Percentiles rank a stretch among this genome's conserved stretches.
These are phyloP conservation scores for Mytilinidion resinicola DNA, from an alignment of 495 filamentous ascomycete species.

Conservation along the genomic window DNA sequence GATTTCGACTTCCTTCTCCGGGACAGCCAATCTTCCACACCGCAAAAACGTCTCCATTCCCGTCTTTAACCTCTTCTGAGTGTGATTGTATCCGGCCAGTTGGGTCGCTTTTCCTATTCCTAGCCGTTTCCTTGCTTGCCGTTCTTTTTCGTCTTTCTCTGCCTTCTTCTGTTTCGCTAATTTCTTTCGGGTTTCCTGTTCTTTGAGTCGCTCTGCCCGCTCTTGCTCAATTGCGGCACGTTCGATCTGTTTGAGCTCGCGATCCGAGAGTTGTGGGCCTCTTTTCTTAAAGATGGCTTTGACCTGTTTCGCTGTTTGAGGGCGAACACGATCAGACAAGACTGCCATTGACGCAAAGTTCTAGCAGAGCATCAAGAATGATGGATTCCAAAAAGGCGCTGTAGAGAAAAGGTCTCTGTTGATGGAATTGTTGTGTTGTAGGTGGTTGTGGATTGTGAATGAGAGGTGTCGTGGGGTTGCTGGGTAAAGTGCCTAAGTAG, in stretches of 20 bases:
- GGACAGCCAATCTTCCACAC: not conserved
- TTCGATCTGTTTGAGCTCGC: slow-evolving; percentile 13
- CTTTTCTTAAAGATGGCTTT: slow-evolving; percentile 22
- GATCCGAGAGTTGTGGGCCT: slow-evolving; percentile 12
- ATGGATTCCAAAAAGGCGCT: too few relatives aligned
- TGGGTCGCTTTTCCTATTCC: slow-evolving; percentile 30
- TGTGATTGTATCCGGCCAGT: slow-evolving; percentile 26
- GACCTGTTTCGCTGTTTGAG: slow-evolving; percentile 23
- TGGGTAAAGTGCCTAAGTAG: too few relatives aligned
- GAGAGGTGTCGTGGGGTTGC: too few relatives aligned
- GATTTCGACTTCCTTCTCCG: not conserved
- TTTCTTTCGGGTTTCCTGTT: slow-evolving; percentile 17
- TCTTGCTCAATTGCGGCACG: slow-evolving; percentile 18
- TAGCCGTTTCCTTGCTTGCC: slow-evolving; percentile 12
- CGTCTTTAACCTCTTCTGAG: slow-evolving; percentile 23
- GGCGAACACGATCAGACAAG: not conserved
- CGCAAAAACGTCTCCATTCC: slow-evolving; percentile 29
- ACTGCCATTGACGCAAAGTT: too few relatives aligned
- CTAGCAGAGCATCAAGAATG: too few relatives aligned
- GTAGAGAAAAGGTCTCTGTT: too few relatives aligned
- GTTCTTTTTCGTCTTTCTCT: slow-evolving; percentile 23
- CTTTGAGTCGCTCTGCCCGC: slow-evolving; percentile 21
- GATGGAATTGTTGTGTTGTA: too few relatives aligned
- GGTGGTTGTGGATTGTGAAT: too few relatives aligned
- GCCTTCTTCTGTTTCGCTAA: slow-evolving; percentile 10